Base-by-base conservation (phyloP, 805 yeast species). In the Cyberlindnera euphorbiae region DNA sequence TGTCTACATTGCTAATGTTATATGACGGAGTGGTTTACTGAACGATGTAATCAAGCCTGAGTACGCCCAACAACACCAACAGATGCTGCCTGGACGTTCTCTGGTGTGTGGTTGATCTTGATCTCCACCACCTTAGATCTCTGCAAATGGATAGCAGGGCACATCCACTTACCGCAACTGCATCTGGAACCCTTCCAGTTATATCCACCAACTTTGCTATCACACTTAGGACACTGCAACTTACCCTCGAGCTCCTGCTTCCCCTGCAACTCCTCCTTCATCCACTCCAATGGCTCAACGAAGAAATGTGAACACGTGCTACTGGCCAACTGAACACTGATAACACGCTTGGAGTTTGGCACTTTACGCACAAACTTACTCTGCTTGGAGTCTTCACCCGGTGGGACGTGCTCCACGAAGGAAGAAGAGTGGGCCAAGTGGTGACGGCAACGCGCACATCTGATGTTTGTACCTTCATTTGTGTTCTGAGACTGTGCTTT, bases 161-260 rank as follows among this genome's bases (percentile, higher is more conserved):
- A 73, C 69, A 90, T 80, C 98, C 98, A 93, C 50, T 76, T 77
- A 3, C 97, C 97, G 59, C 98, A 93, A 39, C 93, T 77, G 59
- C 98, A 93, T 50, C 95, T 66, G 2, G 90, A 77, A 0, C 98
- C 98, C 52, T 80, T 84, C 98, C 98, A 93, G 44, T 80, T 77
- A 57, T 88, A 93, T 0, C 86, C 88, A 11, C 98, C 98, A 3
- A 93, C 75, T 62, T 90, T 93, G 12, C 83, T 68, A 5, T 66
- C 65, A 64, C 98, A 93, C 52, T 80, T 82, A 3, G 93, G 93
- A 58, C 98, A 93, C 9, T 63, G 58, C 29, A 93, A 77, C 52
- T 82, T 85, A 3, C 98, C 98, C 57, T 90, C 97, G 8, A 93
- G 51, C 34, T 78, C 82, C 47, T 73, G 70, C 11, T 58, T 61